phyloP scores from a whole-genome alignment of 2,329 filamentous ascomycete genomes.

The Botrytis galanthina region DNA sequence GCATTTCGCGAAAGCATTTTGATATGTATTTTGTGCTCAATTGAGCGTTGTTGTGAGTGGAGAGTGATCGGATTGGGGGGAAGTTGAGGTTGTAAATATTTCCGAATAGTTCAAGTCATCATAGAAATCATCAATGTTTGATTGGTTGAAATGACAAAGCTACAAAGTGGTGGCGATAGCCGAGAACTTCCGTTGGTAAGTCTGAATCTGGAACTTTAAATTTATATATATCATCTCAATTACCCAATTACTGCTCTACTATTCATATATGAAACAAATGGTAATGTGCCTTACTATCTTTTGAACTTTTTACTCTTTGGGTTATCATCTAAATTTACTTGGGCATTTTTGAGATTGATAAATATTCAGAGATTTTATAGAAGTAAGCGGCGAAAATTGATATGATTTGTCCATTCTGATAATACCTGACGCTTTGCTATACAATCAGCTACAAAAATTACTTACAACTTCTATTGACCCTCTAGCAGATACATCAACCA shows the following conservation, averaged over 20 bases:
- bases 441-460: neutral
- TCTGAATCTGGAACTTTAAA: conserved; percentile 4
- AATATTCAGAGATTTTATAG: neutral
- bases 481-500: conserved; percentile 4
- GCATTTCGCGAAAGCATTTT: conserved; percentile 41
- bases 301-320: neutral
- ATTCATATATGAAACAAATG: neutral
- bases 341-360: neutral
- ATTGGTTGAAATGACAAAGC: conserved; percentile 18
- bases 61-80: conserved; percentile 24
- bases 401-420: conserved; percentile 24
- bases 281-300: neutral
- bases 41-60: conserved; percentile 31
- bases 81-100: conserved; percentile 20
- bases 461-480: conserved; percentile 22
- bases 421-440: conserved; percentile 19
- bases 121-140: conserved; percentile 24
- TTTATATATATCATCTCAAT: neutral
- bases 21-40: conserved; percentile 38
- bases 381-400: conserved; percentile 30
- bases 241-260: neutral
- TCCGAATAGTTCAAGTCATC: conserved; percentile 27
- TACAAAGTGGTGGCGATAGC: conserved; percentile 19
- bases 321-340: neutral
- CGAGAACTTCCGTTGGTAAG: conserved; percentile 20